Evolutionary conservation across 2,329 filamentous ascomycete species (phyloP).

Genomic region (Trichophyton mentagrophytes): DNA sequence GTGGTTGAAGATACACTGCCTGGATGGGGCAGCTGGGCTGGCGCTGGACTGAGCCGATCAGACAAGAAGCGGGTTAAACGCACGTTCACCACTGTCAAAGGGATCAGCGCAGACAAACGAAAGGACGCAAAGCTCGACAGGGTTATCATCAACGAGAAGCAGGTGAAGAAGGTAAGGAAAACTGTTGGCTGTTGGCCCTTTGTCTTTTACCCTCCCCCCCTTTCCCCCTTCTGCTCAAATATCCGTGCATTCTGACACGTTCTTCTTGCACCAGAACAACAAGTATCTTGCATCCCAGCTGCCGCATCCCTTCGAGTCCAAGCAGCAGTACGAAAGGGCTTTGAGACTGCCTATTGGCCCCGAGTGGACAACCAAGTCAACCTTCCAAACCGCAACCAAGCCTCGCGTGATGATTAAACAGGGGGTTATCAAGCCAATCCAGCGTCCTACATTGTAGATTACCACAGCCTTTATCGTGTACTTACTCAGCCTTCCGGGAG

Average conservation of each 20-base stretch:
- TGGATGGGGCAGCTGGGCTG: slow-evolving; percentile 89
- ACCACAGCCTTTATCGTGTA: background rate
- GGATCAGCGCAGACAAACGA: slow-evolving; percentile 61
- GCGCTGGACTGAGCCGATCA: slow-evolving; percentile 63
- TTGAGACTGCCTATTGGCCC: slow-evolving; percentile 76
- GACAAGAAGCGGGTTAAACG: slow-evolving; percentile 43
- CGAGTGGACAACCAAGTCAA: slow-evolving; percentile 94
- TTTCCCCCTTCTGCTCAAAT: background rate
- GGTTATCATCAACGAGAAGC: slow-evolving; percentile 89
- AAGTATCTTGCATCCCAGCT: slow-evolving; percentile 75
- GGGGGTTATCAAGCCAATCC: slow-evolving; percentile 77
- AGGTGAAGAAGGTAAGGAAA: slow-evolving; percentile 65
- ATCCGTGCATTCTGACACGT: background rate
- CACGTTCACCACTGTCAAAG: slow-evolving; percentile 43
- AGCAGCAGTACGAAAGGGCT: slow-evolving; percentile 79
- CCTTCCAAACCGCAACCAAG: slow-evolving; percentile 79
- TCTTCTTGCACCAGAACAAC: slow-evolving; percentile 46
- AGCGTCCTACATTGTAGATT: slow-evolving; percentile 51
- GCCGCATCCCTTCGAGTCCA: slow-evolving; percentile 80
- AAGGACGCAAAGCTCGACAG: slow-evolving; percentile 70
- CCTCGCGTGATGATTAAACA: slow-evolving; percentile 83
- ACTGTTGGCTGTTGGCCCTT: background rate
- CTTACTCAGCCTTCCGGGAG: slow-evolving; percentile 1
- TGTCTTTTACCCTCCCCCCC: background rate
- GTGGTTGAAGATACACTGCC: slow-evolving; percentile 72